Base-by-base conservation (phyloP, 2,329 filamentous ascomycete species). In the Monilinia laxa region DNA sequence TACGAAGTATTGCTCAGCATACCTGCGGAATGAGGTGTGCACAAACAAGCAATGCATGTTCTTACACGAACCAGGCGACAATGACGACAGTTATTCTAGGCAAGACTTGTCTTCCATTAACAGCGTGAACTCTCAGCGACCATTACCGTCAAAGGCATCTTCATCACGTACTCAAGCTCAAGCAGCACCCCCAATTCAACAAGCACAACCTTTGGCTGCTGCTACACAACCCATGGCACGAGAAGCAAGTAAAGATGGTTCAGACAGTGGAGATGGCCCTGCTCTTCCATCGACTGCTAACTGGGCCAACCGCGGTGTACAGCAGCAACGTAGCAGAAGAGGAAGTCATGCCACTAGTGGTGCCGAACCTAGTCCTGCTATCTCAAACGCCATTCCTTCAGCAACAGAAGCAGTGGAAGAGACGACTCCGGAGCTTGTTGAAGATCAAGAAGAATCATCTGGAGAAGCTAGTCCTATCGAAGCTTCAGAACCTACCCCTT, bases 21-120 rank as follows among this genome's bases (percentile, higher is more conserved):
- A 96, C 82, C 83, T 99, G 23, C 90, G 96, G 67, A 93, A 96
- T 72, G 95, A 99, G 78, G 90, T 89, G 71, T 99, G 95, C 79
- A 93, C 91, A 66, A 99, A 99, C 75, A 88, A 93, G 62, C 94
- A 95, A 70, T 99, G 95, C 81, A 99, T 97, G 87, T 99, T 99
- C 78, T 80, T 99, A 62, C 95, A 99, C 76, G 96, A 99, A 79
- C 91, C 95, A 51, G 96, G 95, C n/a, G 95, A 99, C 75, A 95
- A 97, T 73, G 94, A 95, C 72, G 94, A 98, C 75, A 97, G 93
- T 79, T 98, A 97, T 77, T 96, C 92, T 11, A 87, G 95, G 58
- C 93, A 97, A 77, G 94, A 97, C 77, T 80, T 98, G 49, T 98
- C 94, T 1, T 96, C 93, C 23, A 91, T 97, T 83, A 98, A 97